A percentile compares a stretch with the other conserved stretches of the same genome.
Evolutionary conservation across 2,329 filamentous ascomycete genomes (phyloP).

Genomic region (Diaporthe humulicola): DNA sequence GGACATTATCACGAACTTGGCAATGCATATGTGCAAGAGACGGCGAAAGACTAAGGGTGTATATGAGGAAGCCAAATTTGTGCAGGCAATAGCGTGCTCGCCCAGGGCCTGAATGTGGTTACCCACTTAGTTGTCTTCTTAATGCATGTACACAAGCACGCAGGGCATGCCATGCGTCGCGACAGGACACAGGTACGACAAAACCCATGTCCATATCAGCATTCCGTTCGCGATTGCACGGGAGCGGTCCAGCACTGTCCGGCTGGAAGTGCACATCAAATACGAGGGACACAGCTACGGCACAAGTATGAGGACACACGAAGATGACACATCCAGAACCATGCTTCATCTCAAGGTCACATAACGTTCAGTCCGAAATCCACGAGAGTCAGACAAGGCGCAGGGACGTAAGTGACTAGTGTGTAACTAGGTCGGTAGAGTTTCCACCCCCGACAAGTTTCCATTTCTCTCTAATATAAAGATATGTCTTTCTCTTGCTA

Average conservation of each 20-base stretch:
- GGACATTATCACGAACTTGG: background rate
- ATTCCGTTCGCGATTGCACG: background rate
- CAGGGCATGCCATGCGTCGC: background rate
- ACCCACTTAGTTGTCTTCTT: background rate
- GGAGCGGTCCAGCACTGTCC: background rate
- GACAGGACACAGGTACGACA: background rate
- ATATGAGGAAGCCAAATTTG: no score
- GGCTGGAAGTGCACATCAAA: background rate
- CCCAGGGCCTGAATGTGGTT: no score
- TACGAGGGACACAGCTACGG: background rate
- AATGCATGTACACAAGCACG: background rate
- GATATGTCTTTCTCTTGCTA: background rate
- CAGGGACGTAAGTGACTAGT: background rate
- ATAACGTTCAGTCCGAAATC: background rate
- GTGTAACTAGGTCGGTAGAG: background rate
- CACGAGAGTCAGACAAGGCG: no score
- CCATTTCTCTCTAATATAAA: background rate
- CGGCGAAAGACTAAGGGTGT: no score
- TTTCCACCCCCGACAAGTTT: background rate
- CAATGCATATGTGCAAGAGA: background rate
- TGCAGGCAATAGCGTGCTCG: no score
- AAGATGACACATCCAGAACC: background rate
- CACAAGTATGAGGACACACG: background rate
- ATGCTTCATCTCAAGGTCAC: background rate
- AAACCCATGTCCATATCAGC: no score